Evolutionary conservation across 2,329 filamentous ascomycete genomes (phyloP).

Genomic region (Berkeleyomyces rouxiae): DNA sequence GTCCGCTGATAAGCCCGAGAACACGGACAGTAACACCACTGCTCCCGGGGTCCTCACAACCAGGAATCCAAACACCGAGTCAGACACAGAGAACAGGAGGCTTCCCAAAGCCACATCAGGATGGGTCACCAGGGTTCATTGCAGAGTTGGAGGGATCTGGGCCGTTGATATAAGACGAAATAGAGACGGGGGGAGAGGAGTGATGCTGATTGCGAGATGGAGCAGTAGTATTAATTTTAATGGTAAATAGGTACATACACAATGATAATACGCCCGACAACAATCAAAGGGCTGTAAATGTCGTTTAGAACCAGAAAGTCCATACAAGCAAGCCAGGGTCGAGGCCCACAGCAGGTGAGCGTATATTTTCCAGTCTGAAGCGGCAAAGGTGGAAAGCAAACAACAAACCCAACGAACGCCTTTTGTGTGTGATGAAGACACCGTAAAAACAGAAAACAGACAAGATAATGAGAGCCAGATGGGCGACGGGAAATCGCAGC

Average conservation of each 20-base stretch:
- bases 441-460: background rate
- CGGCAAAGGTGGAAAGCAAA: background rate
- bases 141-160: constrained; percentile 7
- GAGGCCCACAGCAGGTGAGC: no score
- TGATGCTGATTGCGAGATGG: background rate
- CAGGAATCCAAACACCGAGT: background rate
- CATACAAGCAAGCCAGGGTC: no score
- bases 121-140: background rate
- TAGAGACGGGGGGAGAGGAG: background rate
- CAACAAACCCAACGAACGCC: constrained; percentile 6
- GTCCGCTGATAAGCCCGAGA: background rate
- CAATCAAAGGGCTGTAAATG: background rate
- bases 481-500: no score
- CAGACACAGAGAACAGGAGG: background rate
- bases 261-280: background rate
- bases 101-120: background rate
- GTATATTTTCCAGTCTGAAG: background rate
- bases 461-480: background rate
- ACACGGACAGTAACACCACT: constrained; percentile 4
- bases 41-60: background rate
- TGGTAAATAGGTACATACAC: background rate
- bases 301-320: no score
- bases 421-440: constrained; percentile 4
- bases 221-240: background rate
- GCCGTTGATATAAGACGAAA: background rate